Base-by-base conservation (phyloP, 2,329 filamentous ascomycete genomes). In the Fusarium penzigii region DNA sequence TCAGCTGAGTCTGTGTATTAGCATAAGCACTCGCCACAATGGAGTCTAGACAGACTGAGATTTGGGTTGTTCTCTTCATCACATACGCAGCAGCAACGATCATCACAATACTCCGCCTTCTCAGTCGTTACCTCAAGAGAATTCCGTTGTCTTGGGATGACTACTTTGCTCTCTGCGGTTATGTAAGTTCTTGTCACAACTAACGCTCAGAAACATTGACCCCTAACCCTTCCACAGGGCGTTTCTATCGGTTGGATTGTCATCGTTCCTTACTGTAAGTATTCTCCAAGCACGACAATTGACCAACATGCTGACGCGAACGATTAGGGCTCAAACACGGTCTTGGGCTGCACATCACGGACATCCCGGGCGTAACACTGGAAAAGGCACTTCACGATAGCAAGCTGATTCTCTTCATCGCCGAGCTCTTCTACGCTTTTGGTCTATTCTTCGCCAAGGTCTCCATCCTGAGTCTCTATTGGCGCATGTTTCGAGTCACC, bases 401-500 rank as follows among this genome's bases (percentile, higher is more conserved):
- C 3, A 52, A 57, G 25, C 50, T 59, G 0, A n/a, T 55, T 0
- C 56, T 63, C 7, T 63, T 49, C 16, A 48, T 65, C 14, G 56
- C 52, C 17, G 67, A 69, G 39, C 16, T 69, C 1, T 39, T 66
- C 14, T 70, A 70, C 42, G 64, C 64, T 2, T 63, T 57, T 1
- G 58, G 65, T 0, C 52, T 70, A 0, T 65, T 61, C 34, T 63
- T 61, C 29, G 61, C 57, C 3, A 69, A 70, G 48, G 48, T 60
- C 1, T 59, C 68, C 1, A 61, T 69, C 12, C 52, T 70, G 8
- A 57, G 48, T 17, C 64, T 70, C 17, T 70, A 70, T 58, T 68
- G 63, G 64, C 65, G 68, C 20, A 58, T 70, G 49, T 70, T 70
- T 16, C 55, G 58, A 10, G 58, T 63, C 16, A 61, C 56, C 14